Percentiles rank a stretch among this genome's conserved stretches.
Evolutionary conservation across 148 eudicot species (phyloP).

Genomic region (Fallopia convolvulus): DNA sequence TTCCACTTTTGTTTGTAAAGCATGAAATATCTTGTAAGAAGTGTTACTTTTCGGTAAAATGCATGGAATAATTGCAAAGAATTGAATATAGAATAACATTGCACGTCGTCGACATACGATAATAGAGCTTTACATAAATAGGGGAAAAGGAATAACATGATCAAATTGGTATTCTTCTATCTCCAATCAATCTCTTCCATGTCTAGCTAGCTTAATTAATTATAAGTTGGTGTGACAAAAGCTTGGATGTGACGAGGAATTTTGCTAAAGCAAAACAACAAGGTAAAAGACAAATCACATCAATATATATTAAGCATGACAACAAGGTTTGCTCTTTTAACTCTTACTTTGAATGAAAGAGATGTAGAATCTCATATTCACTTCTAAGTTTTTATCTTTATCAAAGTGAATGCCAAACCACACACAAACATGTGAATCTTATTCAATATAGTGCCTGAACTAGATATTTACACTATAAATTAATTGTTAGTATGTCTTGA

Average conservation of each 20-base stretch:
- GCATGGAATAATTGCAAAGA: background rate
- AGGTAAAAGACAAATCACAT: background rate
- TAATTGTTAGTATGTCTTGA: too few relatives aligned
- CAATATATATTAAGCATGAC: background rate
- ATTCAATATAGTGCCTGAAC: too few relatives aligned
- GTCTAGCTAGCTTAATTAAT: background rate
- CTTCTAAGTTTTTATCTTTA: background rate
- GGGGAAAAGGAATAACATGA: background rate
- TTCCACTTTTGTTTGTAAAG: too few relatives aligned
- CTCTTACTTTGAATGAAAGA: background rate
- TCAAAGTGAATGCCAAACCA: too few relatives aligned
- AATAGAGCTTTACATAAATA: background rate
- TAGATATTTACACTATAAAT: too few relatives aligned
- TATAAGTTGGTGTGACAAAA: background rate
- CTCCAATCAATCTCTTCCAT: background rate
- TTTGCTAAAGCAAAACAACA: background rate
- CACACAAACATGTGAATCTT: too few relatives aligned
- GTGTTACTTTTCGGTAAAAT: background rate
- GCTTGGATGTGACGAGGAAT: background rate
- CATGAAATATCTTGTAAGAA: background rate
- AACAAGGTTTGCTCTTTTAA: background rate
- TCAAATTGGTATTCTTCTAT: background rate
- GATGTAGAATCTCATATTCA: background rate
- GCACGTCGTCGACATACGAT: background rate
- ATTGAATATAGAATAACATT: background rate